Evolutionary conservation across 441 rosid genomes (phyloP).

Genomic region (Pelargonium citronellum): DNA sequence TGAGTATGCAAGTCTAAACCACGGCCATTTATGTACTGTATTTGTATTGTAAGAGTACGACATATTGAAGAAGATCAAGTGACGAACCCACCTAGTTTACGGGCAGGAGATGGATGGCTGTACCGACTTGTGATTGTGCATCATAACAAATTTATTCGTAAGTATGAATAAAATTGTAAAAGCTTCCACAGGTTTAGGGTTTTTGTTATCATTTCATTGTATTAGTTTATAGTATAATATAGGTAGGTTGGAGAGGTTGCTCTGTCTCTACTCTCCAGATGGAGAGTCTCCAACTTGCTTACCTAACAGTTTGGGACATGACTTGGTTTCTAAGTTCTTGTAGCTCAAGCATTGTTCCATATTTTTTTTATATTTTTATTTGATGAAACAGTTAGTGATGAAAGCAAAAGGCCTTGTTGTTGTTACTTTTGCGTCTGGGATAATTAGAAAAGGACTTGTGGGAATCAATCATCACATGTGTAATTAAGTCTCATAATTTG

Average conservation of each 20-base stretch:
- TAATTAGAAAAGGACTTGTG: too few relatives aligned
- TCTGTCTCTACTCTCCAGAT: conserved; percentile 26
- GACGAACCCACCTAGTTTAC: too few relatives aligned
- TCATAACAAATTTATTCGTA: too few relatives aligned
- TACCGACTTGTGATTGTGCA: too few relatives aligned
- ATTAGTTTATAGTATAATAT: conserved; percentile 2
- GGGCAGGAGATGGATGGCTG: too few relatives aligned
- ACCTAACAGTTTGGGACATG: conserved; percentile 38
- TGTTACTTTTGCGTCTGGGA: neutral
- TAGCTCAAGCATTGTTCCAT: conserved; percentile 28
- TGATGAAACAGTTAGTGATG: conserved; percentile 9
- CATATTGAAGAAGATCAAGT: too few relatives aligned
- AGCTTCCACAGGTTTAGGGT: neutral
- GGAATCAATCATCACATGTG: too few relatives aligned
- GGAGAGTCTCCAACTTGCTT: conserved; percentile 38
- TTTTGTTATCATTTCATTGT: neutral
- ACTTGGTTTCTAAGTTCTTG: conserved; percentile 36
- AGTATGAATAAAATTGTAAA: neutral
- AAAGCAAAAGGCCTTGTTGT: conserved; percentile 17
- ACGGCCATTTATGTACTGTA: too few relatives aligned
- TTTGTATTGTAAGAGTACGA: too few relatives aligned
- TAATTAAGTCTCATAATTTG: too few relatives aligned
- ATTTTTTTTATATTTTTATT: conserved; percentile 8
- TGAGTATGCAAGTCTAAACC: too few relatives aligned
- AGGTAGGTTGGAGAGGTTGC: conserved; percentile 23